phyloP scores from a whole-genome alignment of 2,329 filamentous ascomycete species.

The Microsporum ferrugineum region DNA sequence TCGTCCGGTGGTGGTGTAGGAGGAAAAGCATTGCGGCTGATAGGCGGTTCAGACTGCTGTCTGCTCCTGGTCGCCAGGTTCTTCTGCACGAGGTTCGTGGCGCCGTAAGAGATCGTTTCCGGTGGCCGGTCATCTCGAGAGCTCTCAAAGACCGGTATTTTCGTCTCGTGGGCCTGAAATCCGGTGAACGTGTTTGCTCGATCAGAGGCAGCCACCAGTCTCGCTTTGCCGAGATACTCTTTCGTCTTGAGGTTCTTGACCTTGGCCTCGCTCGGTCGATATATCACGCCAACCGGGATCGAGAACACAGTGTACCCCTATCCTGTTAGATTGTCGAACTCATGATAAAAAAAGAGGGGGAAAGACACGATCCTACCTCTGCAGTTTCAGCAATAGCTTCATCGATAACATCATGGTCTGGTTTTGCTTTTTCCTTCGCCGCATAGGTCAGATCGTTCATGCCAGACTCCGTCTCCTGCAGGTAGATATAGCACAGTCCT shows the following conservation, averaged over 20 bases:
- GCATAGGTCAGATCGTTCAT: conserved; percentile 85
- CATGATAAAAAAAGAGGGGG: background rate
- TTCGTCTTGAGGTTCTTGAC: conserved; percentile 97
- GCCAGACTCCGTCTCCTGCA: conserved; percentile 80
- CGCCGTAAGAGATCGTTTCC: conserved; percentile 81
- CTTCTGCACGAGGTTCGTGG: conserved; percentile 83
- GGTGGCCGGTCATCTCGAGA: conserved; percentile 61
- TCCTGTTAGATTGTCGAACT: background rate
- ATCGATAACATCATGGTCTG: conserved; percentile 95
- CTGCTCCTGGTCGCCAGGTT: conserved; percentile 62
- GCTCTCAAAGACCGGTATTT: conserved; percentile 26
- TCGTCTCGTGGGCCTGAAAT: conserved; percentile 69
- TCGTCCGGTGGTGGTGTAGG: conserved; percentile 98
- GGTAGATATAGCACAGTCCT: conserved; percentile 91
- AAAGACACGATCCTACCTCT: conserved; percentile 52
- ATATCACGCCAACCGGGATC: conserved; percentile 89
- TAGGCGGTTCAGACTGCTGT: conserved; percentile 75
- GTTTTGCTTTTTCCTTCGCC: conserved; percentile 88
- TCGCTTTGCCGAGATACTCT: conserved; percentile 93
- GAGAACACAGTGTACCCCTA: conserved; percentile 98
- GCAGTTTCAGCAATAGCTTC: conserved; percentile 90
- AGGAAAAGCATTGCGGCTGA: conserved; percentile 73
- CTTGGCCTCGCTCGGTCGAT: conserved; percentile 92
- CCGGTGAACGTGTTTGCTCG: conserved; percentile 69
- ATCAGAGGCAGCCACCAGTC: conserved; percentile 79